phyloP scores from a whole-genome alignment of 805 yeast genomes.

The Dipodascopsis tothii region DNA sequence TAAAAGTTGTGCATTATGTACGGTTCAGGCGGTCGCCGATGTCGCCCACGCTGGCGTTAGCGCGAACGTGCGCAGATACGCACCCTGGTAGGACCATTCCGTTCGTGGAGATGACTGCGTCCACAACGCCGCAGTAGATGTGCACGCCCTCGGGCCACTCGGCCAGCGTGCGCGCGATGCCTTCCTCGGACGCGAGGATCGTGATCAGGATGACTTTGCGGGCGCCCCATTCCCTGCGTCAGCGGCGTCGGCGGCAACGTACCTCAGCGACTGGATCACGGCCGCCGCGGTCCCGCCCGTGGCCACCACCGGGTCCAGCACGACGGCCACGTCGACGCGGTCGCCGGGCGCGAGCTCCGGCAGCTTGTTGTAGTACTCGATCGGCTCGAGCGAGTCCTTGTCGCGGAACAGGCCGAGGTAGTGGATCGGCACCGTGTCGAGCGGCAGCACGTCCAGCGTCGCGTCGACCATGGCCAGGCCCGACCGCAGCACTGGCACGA shows the following conservation, averaged over 20 bases:
- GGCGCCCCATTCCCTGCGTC: constrained; percentile 29
- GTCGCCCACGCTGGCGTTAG: constrained; percentile 25
- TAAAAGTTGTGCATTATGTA: neutral
- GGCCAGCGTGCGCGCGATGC: constrained; percentile 20
- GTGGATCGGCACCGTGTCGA: constrained; percentile 27
- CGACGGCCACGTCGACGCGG: constrained; percentile 26
- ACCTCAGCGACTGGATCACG: constrained; percentile 28
- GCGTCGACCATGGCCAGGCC: constrained; percentile 31
- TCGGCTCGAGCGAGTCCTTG: constrained; percentile 28
- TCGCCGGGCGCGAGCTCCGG: constrained; percentile 20
- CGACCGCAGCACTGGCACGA: constrained; percentile 31
- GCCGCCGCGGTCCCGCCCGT: constrained; percentile 34
- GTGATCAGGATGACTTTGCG: constrained; percentile 26
- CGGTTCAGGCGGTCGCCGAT: constrained; percentile 30
- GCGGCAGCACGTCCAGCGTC: constrained; percentile 27
- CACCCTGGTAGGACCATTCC: constrained; percentile 32
- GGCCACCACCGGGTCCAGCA: constrained; percentile 32
- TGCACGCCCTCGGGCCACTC: constrained; percentile 25
- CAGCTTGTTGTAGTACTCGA: constrained; percentile 32
- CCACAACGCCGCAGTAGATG: constrained; percentile 28
- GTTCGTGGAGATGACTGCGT: constrained; percentile 21
- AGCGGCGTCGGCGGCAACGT: neutral
- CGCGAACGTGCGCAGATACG: neutral
- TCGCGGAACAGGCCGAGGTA: constrained; percentile 33
- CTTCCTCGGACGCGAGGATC: constrained; percentile 26